Evolutionary conservation across 352 stramenopile genomes (phyloP), one percentile per base, ranked within the genome.

Genomic region (Phytophthora uliginosa): DNA sequence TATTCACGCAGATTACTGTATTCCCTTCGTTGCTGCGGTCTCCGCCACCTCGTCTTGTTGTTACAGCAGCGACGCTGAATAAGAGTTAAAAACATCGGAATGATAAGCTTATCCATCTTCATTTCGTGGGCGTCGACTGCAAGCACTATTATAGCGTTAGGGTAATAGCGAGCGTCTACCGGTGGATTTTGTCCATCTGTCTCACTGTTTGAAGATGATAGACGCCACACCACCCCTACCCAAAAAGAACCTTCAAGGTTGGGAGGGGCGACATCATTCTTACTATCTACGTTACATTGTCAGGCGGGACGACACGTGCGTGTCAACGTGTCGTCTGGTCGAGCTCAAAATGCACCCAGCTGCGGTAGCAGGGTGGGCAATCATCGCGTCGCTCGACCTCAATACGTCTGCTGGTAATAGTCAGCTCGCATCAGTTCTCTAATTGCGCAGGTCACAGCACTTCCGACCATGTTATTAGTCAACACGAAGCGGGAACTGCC

Each of bases 401-500:
- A 47, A 47, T 47, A 47, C 38, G 38, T 8, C 13, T 47, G 38
- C 38, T 24, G 45, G 45, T 51, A 20, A 51, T 24, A 51, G 13
- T 10, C 22, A n/a, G 12, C 26, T 31, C 26, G n/a, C 20, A 68
- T 34, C 50, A 58, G 40, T 54, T 40, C 51, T 22, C 51, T 26
- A n/a, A 31, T 61, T 61, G 13, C 12, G 3, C 36, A 36, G 24
- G 13, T 34, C 55, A 42, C 54, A 26, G 20, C 56, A 5, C 20
- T 20, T 38, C 10, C 34, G 20, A 34, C 36, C 45, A 80, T 81
- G 74, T 48, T 51, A 20, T 18, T 69, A 50, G 34, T 76, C 34
- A 53, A 78, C 28, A 52, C 54, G 7, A 18, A 71, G 3, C 62
- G 50, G 6, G 52, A 68, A n/a, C 13, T 74, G 6, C 33, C 17